These are phyloP conservation scores for Brasenia schreberi DNA, from an alignment of 164 flowering plant species.

Conservation along the genomic window DNA sequence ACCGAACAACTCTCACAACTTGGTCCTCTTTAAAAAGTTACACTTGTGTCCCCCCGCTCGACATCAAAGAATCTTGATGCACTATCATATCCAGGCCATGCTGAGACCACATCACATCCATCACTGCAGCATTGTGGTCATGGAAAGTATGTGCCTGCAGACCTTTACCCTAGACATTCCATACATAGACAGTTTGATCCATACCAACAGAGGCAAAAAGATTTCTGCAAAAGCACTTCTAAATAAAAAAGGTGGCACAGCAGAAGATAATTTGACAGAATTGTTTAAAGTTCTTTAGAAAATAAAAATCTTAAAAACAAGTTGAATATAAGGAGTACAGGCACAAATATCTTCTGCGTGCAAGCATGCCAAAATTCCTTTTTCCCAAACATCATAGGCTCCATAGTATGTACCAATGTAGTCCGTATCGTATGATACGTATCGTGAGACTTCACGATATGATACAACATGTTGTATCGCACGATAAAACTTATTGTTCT, in stretches of 20 bases:
- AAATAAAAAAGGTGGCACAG: slow-evolving; percentile 7
- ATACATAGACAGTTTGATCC: slow-evolving; percentile 64
- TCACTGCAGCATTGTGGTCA: slow-evolving; percentile 68
- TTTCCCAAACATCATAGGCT: too few relatives aligned
- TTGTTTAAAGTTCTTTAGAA: too few relatives aligned
- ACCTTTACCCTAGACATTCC: slow-evolving; percentile 80
- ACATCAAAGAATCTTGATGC: slow-evolving; percentile 64
- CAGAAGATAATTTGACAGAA: too few relatives aligned
- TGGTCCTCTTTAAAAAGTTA: slow-evolving; percentile 63
- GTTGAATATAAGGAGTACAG: too few relatives aligned
- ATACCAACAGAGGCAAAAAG: slow-evolving; percentile 97
- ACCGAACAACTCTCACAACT: slow-evolving; percentile 54
- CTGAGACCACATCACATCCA: slow-evolving; percentile 74
- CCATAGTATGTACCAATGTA: too few relatives aligned
- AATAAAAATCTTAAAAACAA: too few relatives aligned
- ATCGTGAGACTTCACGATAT: too few relatives aligned
- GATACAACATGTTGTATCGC: too few relatives aligned
- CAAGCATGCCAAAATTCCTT: too few relatives aligned
- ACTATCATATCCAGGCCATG: slow-evolving; percentile 82
- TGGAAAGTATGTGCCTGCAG: slow-evolving; percentile 36
- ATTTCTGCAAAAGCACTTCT: slow-evolving; percentile 46
- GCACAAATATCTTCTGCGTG: too few relatives aligned
- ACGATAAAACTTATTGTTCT: too few relatives aligned
- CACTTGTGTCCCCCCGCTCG: slow-evolving; percentile 64
- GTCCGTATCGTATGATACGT: too few relatives aligned